A percentile compares a stretch with the other conserved stretches of the same genome.
These are phyloP conservation scores for Eutrema japonicum DNA, from an alignment of 345 rosid genomes.

Conservation along the genomic window DNA sequence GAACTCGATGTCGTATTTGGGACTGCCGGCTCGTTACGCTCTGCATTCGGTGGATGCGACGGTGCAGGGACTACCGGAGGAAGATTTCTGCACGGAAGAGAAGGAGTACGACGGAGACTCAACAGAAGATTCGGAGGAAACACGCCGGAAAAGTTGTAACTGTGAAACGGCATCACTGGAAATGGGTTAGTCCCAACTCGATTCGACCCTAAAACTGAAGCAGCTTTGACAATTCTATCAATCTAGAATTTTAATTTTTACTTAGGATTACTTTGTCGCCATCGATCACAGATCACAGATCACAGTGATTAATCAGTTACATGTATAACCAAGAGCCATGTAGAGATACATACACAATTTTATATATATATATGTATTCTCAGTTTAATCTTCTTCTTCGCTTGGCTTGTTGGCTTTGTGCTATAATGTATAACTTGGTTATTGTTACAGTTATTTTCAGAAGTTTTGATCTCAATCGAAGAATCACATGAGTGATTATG, in stretches of 20 bases:
- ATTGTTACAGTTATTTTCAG: background rate
- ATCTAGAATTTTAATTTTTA: background rate
- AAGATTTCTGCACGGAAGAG: too few relatives aligned
- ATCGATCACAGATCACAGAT: too few relatives aligned
- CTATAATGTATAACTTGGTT: background rate
- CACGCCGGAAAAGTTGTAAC: too few relatives aligned
- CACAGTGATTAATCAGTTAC: constrained; percentile 10
- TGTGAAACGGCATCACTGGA: too few relatives aligned
- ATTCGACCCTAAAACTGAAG: too few relatives aligned
- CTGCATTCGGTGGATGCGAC: constrained; percentile 69
- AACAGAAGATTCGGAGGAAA: too few relatives aligned
- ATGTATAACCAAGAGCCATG: constrained; percentile 14
- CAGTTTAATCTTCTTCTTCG: background rate
- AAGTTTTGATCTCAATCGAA: constrained; percentile 31
- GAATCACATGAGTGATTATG: too few relatives aligned
- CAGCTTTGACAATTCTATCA: too few relatives aligned
- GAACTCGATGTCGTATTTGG: constrained; percentile 77
- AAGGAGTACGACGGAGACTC: too few relatives aligned
- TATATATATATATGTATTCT: background rate
- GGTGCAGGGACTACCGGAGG: constrained; percentile 88
- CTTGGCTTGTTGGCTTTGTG: constrained; percentile 6
- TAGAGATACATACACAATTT: constrained; percentile 1
- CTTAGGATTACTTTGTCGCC: background rate
- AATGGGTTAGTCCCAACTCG: too few relatives aligned
- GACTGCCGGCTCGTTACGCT: constrained; percentile 77